Percentiles rank a stretch among this genome's conserved stretches.
phyloP scores from a whole-genome alignment of 169 alveolate genomes.

The Cryptosporidium ryanae region DNA sequence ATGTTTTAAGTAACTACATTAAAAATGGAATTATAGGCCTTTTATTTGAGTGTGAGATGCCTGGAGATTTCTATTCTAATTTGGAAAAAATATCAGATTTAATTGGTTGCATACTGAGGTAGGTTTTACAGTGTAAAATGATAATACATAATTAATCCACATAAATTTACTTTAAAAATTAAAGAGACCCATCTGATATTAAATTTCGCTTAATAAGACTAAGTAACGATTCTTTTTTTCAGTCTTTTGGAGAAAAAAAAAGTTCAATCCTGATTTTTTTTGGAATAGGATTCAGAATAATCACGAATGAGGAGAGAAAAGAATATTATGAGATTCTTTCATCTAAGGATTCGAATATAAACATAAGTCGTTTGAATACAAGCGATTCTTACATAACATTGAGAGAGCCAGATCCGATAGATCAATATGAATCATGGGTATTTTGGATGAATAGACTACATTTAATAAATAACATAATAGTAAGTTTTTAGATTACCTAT shows the following conservation, averaged over 20 bases:
- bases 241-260: slow-evolving; percentile 42
- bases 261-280: slow-evolving; percentile 45
- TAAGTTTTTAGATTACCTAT: neutral
- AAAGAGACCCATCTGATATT: slow-evolving; percentile 67
- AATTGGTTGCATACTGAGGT: slow-evolving; percentile 24
- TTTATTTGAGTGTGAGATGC: neutral
- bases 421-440: slow-evolving; percentile 38
- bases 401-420: slow-evolving; percentile 70
- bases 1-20: neutral
- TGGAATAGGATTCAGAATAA: slow-evolving; percentile 49
- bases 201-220: slow-evolving; percentile 64
- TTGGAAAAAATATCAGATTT: slow-evolving; percentile 14
- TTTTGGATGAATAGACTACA: slow-evolving; percentile 30
- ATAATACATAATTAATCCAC: neutral
- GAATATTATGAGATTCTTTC: slow-evolving; percentile 45
- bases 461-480: slow-evolving; percentile 24
- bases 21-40: slow-evolving; percentile 13
- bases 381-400: slow-evolving; percentile 2
- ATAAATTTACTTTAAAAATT: neutral
- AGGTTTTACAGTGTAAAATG: slow-evolving; percentile 7
- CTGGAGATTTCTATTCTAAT: slow-evolving; percentile 14
- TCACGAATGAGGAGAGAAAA: slow-evolving; percentile 6
- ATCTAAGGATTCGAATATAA: slow-evolving; percentile 20
- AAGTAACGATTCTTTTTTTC: slow-evolving; percentile 40
- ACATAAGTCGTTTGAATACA: slow-evolving; percentile 1